These are phyloP conservation scores for Erysimum cheiranthoides DNA, from an alignment of 345 rosid genomes.

Conservation along the genomic window DNA sequence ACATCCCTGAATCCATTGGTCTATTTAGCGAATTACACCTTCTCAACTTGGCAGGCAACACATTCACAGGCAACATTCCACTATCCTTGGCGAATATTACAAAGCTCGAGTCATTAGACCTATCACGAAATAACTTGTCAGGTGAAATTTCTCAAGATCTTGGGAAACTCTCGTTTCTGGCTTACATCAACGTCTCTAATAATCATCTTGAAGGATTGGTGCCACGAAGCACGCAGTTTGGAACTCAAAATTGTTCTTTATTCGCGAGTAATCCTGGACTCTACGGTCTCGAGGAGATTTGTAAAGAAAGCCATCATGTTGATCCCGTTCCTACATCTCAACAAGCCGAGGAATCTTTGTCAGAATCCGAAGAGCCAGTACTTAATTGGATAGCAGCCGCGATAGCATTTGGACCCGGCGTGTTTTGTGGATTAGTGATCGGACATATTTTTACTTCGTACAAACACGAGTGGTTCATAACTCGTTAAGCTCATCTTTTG, in stretches of 20 bases:
- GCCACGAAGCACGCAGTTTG: slow-evolving; percentile 22
- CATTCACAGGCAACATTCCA: background rate
- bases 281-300: background rate
- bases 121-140: background rate
- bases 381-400: background rate
- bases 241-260: background rate
- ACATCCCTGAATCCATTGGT: background rate
- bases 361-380: background rate
- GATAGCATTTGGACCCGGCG: background rate
- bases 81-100: background rate
- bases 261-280: slow-evolving; percentile 4
- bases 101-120: background rate
- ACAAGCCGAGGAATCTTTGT: background rate
- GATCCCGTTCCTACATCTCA: background rate
- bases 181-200: slow-evolving; percentile 12
- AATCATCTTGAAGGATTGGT: slow-evolving; percentile 23
- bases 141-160: background rate
- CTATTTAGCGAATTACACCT: background rate
- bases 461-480: background rate
- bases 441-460: background rate
- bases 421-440: background rate
- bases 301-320: background rate
- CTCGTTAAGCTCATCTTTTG: background rate
- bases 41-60: background rate
- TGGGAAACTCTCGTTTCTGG: background rate